Evolutionary conservation across 2,329 filamentous ascomycete genomes (phyloP).

Genomic region (Xylariomycetidae sp.): DNA sequence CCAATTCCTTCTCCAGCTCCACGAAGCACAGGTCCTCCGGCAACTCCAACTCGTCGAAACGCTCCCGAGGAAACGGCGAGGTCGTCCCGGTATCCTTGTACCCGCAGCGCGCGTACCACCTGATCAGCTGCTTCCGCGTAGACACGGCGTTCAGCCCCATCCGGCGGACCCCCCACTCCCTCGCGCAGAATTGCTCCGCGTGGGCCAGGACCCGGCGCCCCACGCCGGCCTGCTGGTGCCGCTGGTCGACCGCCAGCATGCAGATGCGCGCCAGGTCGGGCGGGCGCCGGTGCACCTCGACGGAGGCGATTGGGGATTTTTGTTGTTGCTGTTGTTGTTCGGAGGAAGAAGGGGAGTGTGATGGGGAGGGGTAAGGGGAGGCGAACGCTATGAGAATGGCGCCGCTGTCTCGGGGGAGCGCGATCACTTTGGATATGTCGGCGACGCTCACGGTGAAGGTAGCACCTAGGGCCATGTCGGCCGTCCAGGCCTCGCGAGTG

Average conservation of each 20-base stretch:
- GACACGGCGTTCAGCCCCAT: neutral
- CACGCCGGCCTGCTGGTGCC: neutral
- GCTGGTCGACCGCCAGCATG: neutral
- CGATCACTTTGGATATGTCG: neutral
- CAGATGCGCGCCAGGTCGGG: neutral
- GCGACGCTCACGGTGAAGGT: neutral
- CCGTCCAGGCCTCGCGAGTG: neutral
- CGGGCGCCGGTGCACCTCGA: neutral
- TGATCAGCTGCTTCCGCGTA: neutral
- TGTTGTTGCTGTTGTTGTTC: neutral
- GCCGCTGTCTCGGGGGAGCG: neutral
- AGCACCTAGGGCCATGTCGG: neutral
- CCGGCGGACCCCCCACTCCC: neutral
- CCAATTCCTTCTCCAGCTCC: slow-evolving; percentile 1
- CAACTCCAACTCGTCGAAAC: no score
- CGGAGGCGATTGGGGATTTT: neutral
- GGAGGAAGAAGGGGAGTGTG: neutral
- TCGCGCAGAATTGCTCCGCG: neutral
- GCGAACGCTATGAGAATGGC: neutral
- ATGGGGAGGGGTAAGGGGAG: no score
- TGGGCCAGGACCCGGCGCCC: neutral
- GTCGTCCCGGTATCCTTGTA: neutral
- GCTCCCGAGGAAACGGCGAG: neutral
- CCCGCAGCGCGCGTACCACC: neutral
- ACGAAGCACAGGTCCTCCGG: slow-evolving; percentile 1